A percentile compares a stretch with the other conserved stretches of the same genome.
These are phyloP conservation scores for Candida vartiovaarae DNA, from an alignment of 805 yeast genomes.

Conservation along the genomic window DNA sequence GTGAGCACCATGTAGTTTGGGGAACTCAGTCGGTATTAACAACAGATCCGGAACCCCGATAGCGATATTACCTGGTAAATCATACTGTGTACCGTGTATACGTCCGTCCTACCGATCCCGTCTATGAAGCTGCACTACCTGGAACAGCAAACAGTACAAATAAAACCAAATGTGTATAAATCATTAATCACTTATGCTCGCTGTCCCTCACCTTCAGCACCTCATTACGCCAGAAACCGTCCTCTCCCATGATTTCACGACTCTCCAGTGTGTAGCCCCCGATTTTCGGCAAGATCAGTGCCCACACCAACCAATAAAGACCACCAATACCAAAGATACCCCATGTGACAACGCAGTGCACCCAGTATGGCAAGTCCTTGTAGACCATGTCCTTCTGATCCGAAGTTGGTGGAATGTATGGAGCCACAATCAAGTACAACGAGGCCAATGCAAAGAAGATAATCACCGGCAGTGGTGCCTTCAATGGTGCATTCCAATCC, in stretches of 20 bases:
- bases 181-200: too few relatives aligned
- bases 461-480: slow-evolving; percentile 56
- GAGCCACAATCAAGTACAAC: slow-evolving; percentile 64
- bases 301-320: slow-evolving; percentile 62
- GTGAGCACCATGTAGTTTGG: too few relatives aligned
- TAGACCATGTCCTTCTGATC: slow-evolving; percentile 55
- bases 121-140: too few relatives aligned
- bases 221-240: slow-evolving; percentile 68
- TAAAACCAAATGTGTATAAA: too few relatives aligned
- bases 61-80: too few relatives aligned
- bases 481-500: slow-evolving; percentile 67
- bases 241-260: slow-evolving; percentile 52
- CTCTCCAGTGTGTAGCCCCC: slow-evolving; percentile 46
- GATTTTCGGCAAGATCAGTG: slow-evolving; percentile 45
- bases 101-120: too few relatives aligned
- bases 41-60: too few relatives aligned
- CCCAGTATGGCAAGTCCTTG: slow-evolving; percentile 64
- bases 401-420: slow-evolving; percentile 65
- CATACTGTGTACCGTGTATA: too few relatives aligned
- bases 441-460: slow-evolving; percentile 59
- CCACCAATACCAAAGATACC: slow-evolving; percentile 63
- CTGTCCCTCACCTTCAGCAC: slow-evolving; percentile 32
- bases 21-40: too few relatives aligned
- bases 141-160: too few relatives aligned
- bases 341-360: slow-evolving; percentile 79